Evolutionary conservation across 495 filamentous ascomycete genomes (phyloP), one percentile per base, ranked within the genome.

Genomic region (Aspergillus coremiiformis): DNA sequence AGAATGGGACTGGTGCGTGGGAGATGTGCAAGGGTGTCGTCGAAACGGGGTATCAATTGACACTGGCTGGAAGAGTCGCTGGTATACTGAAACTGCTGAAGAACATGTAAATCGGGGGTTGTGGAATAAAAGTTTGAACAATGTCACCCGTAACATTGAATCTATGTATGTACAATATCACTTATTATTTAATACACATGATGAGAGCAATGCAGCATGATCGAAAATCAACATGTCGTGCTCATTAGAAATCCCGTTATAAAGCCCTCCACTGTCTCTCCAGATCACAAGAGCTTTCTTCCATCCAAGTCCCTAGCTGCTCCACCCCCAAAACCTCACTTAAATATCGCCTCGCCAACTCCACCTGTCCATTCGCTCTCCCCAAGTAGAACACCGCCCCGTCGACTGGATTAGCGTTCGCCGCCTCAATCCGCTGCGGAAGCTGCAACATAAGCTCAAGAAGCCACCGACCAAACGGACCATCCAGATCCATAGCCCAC

Each of bases 11-110:
- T n/a, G 68, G 62, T 30, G 78, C 75, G 12, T 83, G 77, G 77
- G 69, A 76, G 61, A 74, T 84, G 72, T 80, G 78, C 55, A 78
- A 69, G 63, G 83, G 80, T 8, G 71, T 86, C 46, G 76, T 84
- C 23, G 78, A 84, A 68, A 68, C 82, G 22, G 83, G 81, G 47
- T 85, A 86, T 67, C 77, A 77, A 54, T 62, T 82, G 50, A 73
- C 66, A 11, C 54, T 77, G 41, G 66, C 56, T 42, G 76, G 73
- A 37, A 71, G 76, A 54, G 50, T 77, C 22, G 63, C 49, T 48
- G 82, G 81, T 32, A 61, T 84, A 39, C 44, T 69, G 49, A 67
- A 68, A 48, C 64, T 84, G 49, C 54, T 80, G 53, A 59, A 66
- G 43, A 76, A 76, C 59, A 68, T 74, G 67, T 74, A 51, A 56